phyloP scores from a whole-genome alignment of 805 yeast species.

The Teunomyces aglyptinius region DNA sequence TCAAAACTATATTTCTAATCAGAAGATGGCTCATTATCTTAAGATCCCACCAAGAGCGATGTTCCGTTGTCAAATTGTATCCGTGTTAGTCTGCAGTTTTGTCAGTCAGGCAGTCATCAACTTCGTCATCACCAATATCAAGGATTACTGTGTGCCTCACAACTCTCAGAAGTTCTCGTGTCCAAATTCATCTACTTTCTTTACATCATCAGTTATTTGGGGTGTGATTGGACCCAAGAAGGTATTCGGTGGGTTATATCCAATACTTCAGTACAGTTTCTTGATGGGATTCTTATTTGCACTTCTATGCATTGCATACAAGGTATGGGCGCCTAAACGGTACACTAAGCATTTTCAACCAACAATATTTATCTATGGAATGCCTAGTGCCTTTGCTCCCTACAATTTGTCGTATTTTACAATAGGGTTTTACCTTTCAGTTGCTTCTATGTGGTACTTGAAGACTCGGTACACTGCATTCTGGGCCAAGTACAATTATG shows the following conservation, averaged over 20 bases:
- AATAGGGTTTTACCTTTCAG: slow-evolving; percentile 26
- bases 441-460: slow-evolving; percentile 27
- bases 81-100: slow-evolving; percentile 20
- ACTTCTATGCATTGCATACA: slow-evolving; percentile 17
- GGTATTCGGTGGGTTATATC: slow-evolving; percentile 32
- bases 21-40: slow-evolving; percentile 64
- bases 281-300: slow-evolving; percentile 32
- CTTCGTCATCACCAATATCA: slow-evolving; percentile 16
- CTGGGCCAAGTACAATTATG: slow-evolving; percentile 38
- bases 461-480: slow-evolving; percentile 26
- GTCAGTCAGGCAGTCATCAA: slow-evolving; percentile 22
- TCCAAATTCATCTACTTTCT: slow-evolving; percentile 35
- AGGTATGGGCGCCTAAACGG: slow-evolving; percentile 15
- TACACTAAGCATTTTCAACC: slow-evolving; percentile 32
- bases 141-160: slow-evolving; percentile 19
- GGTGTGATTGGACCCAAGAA: slow-evolving; percentile 47
- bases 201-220: slow-evolving; percentile 60
- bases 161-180: slow-evolving; percentile 29
- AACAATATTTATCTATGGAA: no score
- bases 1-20: slow-evolving; percentile 50
- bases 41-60: slow-evolving; percentile 62
- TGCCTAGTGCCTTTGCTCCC: slow-evolving; percentile 19
- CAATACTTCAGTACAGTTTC: slow-evolving; percentile 33
- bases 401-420: slow-evolving; percentile 32
- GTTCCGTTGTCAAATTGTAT: slow-evolving; percentile 39